Percentiles rank a stretch among this genome's conserved stretches.
Conservation (phyloP, 495 filamentous ascomycete species). For the Niebla homalea region DNA sequence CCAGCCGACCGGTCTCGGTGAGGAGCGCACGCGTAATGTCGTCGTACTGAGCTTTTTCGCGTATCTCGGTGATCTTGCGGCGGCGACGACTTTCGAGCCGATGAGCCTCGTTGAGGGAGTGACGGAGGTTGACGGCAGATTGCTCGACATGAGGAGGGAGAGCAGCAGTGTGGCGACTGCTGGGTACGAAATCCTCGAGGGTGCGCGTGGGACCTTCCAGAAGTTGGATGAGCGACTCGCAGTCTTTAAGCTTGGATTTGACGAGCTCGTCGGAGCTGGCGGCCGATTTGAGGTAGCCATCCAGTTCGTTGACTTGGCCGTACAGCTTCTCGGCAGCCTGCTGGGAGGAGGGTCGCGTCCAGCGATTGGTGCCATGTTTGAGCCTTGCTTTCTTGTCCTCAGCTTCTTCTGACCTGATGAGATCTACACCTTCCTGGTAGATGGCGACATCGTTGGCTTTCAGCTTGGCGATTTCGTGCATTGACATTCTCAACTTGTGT, state of each 20-base stretch:
- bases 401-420: constrained; percentile 63
- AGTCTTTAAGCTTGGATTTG: constrained; percentile 60
- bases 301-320: constrained; percentile 61
- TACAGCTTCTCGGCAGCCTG: constrained; percentile 63
- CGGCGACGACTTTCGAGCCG: constrained; percentile 66
- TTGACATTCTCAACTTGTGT: constrained; percentile 55
- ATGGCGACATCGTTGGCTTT: constrained; percentile 59
- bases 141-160: constrained; percentile 70
- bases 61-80: constrained; percentile 59
- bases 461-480: constrained; percentile 76
- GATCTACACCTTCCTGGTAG: constrained; percentile 68
- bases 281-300: constrained; percentile 77
- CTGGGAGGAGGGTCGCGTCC: constrained; percentile 57
- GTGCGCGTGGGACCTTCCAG: constrained; percentile 66
- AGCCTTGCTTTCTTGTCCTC: constrained; percentile 63
- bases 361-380: constrained; percentile 82
- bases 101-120: constrained; percentile 67
- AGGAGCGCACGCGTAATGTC: constrained; percentile 79
- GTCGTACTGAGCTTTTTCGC: constrained; percentile 67
- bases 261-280: constrained; percentile 72
- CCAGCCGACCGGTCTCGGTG: constrained; percentile 66
- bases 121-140: constrained; percentile 59
- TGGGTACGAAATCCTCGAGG: constrained; percentile 79
- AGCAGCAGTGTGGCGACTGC: constrained; percentile 52
- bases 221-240: constrained; percentile 58